phyloP scores from a whole-genome alignment of 148 eudicot genomes.

The Vaccinium corymbosum region DNA sequence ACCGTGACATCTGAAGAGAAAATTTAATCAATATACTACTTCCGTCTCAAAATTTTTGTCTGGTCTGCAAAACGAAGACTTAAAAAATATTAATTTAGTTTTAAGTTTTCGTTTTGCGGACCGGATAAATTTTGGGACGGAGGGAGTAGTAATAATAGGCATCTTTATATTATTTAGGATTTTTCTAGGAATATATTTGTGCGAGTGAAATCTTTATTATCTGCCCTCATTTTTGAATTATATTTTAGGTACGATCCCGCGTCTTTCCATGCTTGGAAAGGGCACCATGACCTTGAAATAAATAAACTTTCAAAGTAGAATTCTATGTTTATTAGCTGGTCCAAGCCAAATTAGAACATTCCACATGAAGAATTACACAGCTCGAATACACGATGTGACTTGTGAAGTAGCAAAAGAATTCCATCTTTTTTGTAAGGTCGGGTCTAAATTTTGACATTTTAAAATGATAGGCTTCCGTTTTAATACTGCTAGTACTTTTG shows the following conservation, averaged over 20 bases:
- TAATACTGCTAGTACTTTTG: no score
- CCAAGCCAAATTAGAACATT: not conserved
- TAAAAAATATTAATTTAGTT: no score
- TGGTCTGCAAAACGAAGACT: no score
- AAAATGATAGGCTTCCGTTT: no score
- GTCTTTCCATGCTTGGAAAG: conserved; percentile 1
- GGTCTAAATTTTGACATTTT: not conserved
- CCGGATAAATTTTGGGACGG: no score
- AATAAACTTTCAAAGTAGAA: not conserved
- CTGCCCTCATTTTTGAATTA: not conserved
- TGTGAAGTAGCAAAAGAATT: not conserved
- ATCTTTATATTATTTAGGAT: not conserved
- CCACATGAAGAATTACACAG: not conserved
- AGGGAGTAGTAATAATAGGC: not conserved
- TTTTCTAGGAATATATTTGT: not conserved
- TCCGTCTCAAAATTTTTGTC: no score
- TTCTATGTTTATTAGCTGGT: not conserved
- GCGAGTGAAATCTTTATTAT: not conserved
- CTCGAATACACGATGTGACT: not conserved
- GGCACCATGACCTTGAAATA: not conserved
- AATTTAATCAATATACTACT: not conserved
- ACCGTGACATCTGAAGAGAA: not conserved
- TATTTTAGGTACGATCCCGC: not conserved
- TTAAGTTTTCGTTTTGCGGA: no score
- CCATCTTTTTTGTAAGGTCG: not conserved